A percentile compares a stretch with the other conserved stretches of the same genome.
Evolutionary conservation across 768 basidiomycete genomes (phyloP).

Genomic region (Hericium coralloides): DNA sequence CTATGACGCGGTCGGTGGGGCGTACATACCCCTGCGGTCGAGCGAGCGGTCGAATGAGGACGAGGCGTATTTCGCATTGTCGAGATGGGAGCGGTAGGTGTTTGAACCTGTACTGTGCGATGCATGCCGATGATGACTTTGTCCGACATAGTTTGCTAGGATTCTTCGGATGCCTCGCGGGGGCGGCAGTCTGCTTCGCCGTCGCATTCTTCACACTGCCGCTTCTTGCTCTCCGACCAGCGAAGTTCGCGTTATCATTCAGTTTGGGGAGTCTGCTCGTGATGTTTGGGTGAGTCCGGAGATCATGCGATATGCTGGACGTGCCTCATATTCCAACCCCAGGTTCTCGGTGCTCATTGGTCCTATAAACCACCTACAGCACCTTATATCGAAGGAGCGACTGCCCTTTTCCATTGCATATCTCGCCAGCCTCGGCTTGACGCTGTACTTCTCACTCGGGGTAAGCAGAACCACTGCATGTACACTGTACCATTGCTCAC

Average conservation of each 20-base stretch:
- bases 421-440: constrained; percentile 73
- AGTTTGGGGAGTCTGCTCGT: constrained; percentile 87
- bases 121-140: neutral
- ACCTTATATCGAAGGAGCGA: constrained; percentile 73
- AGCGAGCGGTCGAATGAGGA: constrained; percentile 85
- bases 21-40: constrained; percentile 83
- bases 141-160: constrained; percentile 59
- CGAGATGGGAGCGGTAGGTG: constrained; percentile 84
- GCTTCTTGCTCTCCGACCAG: constrained; percentile 60
- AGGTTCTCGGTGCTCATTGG: constrained; percentile 85
- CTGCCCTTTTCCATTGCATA: constrained; percentile 82
- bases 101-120: neutral
- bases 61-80: constrained; percentile 88
- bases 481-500: neutral
- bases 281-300: constrained; percentile 72
- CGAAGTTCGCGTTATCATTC: constrained; percentile 88
- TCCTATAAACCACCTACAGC: constrained; percentile 87
- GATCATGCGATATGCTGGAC: neutral
- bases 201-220: constrained; percentile 83
- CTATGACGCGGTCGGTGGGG: constrained; percentile 76
- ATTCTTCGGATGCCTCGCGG: constrained; percentile 82
- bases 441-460: constrained; percentile 86
- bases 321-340: neutral
- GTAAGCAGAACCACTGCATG: constrained; percentile 36
- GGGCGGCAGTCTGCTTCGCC: constrained; percentile 90